Evolutionary conservation across 441 rosid species (phyloP), one percentile per base, ranked within the genome.

Genomic region (Biscutella laevigata): DNA sequence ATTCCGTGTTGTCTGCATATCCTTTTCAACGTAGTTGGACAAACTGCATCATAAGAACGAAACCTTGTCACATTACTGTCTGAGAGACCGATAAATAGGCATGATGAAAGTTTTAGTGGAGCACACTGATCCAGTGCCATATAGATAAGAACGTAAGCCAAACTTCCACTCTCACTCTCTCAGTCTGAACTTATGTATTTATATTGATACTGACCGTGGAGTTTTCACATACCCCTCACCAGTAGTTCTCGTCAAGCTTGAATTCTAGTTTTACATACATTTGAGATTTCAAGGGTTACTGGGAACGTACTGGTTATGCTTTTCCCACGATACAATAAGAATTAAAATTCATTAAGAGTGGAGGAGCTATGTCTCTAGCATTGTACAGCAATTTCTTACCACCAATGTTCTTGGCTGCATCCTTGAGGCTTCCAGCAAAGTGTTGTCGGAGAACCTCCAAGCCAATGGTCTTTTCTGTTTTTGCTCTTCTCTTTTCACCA

Each of bases 1-100:
- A 88, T 88, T 14, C 97, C 97, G 13, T 85, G 92, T 66, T 80
- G 85, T 44, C 97, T 83, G 76, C 95, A 88, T 70, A 88, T 85
- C 73, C 95, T 73, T 70, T 88, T 85, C 72, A 88, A 66, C 5
- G 95, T 88, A 19, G 95, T 88, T 9, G 95, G 97, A 62, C 95
- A 88, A 51, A 85, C 97, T 88, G 82, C 68, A 77, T 78, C 45
- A 68, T 19, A 38, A 49, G 10, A 49, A 67, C 26, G 34, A 59
- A 36, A 40, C 38, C 3, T 4, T 2, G 42, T 55, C 45, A 66
- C 38, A 53, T 44, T 50, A 44, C 55, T 59, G 21, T 41, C 37
- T 41, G 34, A 57, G 35, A 39, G 14, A 57, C 6, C 9, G 30
- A 46, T 57, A 29, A 1, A 21, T 15, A 56, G 27, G 41, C 25